Conservation (phyloP, 768 basidiomycete genomes). For the Hypholoma fasciculare region DNA sequence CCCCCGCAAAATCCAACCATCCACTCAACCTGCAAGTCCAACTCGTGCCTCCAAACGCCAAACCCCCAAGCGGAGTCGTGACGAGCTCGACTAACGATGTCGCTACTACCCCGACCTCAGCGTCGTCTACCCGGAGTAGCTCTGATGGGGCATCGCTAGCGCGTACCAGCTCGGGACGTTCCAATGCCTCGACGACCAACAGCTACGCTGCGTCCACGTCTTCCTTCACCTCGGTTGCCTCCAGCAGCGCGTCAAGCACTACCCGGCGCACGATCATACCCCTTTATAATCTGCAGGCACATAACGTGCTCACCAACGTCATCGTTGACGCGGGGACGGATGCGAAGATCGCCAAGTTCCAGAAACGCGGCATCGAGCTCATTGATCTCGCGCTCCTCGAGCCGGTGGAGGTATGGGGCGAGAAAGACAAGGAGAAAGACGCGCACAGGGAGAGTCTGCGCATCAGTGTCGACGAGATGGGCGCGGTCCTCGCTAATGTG, state of each 20-base stretch:
- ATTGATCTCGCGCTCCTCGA: constrained; percentile 79
- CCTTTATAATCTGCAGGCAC: constrained; percentile 84
- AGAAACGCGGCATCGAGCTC: constrained; percentile 72
- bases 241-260: constrained; percentile 22
- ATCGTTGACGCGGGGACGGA: constrained; percentile 90
- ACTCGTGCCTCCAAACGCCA: constrained; percentile 72
- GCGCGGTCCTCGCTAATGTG: constrained; percentile 19
- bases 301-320: constrained; percentile 84
- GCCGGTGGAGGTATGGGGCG: constrained; percentile 73
- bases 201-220: constrained; percentile 39
- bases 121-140: constrained; percentile 29
- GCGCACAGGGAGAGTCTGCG: constrained; percentile 27
- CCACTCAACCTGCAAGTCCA: constrained; percentile 91
- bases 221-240: constrained; percentile 37
- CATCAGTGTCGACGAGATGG: constrained; percentile 31
- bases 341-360: constrained; percentile 79
- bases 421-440: constrained; percentile 25
- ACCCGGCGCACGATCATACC: constrained; percentile 64
- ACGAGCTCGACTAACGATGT: constrained; percentile 20
- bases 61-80: constrained; percentile 35
- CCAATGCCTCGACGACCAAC: constrained; percentile 45
- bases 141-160: constrained; percentile 29
- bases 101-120: constrained; percentile 28
- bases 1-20: constrained; percentile 82
- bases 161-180: constrained; percentile 60